Conservation (phyloP, 305 asterid genomes). For the Nicotiana rustica region DNA sequence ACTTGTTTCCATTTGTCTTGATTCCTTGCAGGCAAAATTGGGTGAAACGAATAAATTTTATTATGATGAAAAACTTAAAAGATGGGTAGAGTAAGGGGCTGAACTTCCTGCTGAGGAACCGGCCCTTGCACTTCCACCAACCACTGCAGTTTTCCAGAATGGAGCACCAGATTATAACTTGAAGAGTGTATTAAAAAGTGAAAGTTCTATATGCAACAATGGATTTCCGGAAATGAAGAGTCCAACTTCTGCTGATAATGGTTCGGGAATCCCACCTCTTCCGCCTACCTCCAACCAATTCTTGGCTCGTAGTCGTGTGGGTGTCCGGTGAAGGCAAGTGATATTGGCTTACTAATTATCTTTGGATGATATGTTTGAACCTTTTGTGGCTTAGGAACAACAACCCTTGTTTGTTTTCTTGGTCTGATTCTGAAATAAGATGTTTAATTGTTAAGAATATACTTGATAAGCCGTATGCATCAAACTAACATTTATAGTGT, state of each 20-base stretch:
- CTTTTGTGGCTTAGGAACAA: background rate
- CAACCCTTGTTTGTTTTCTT: background rate
- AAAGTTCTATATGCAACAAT: constrained; percentile 53
- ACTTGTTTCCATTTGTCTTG: constrained; percentile 27
- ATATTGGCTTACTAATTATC: constrained; percentile 22
- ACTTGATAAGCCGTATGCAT: background rate
- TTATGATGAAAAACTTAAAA: constrained; percentile 85
- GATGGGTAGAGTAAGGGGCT: constrained; percentile 99
- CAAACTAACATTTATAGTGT: background rate
- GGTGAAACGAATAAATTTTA: constrained; percentile 90
- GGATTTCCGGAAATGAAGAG: constrained; percentile 69
- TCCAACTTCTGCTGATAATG: constrained; percentile 60
- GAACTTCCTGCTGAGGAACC: constrained; percentile 76
- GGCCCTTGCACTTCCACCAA: constrained; percentile 84
- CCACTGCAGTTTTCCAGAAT: constrained; percentile 71
- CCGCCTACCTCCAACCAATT: constrained; percentile 91
- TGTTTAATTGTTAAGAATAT: constrained; percentile 2
- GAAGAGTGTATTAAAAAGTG: constrained; percentile 67
- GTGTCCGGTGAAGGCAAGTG: constrained; percentile 83
- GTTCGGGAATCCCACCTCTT: constrained; percentile 92
- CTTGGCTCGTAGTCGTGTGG: constrained; percentile 85
- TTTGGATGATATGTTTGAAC: background rate
- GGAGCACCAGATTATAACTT: constrained; percentile 77
- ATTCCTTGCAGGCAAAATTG: constrained; percentile 76
- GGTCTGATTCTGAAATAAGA: constrained; percentile 11